These are phyloP conservation scores for Pisolithus marmoratus DNA, from an alignment of 768 basidiomycete species.

Conservation along the genomic window DNA sequence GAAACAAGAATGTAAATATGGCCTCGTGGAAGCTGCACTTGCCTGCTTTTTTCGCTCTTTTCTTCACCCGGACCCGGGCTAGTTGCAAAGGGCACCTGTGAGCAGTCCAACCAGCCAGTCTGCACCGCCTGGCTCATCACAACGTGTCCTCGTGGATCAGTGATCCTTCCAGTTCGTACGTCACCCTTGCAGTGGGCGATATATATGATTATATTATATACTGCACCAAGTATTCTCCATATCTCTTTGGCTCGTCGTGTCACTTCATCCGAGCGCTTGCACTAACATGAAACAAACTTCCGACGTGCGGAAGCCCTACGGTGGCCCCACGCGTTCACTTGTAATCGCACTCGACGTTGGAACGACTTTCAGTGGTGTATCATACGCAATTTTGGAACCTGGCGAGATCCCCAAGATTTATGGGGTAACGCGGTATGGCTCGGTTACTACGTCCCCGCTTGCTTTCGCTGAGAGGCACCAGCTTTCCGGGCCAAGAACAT, in stretches of 20 bases:
- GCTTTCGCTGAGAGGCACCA: slow-evolving; percentile 18
- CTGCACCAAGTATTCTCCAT: background rate
- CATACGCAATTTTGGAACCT: slow-evolving; percentile 78
- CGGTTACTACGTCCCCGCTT: background rate
- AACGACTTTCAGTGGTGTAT: slow-evolving; percentile 79
- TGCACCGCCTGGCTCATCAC: background rate
- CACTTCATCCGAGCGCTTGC: slow-evolving; percentile 5
- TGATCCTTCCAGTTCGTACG: slow-evolving; percentile 4
- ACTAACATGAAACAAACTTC: slow-evolving; percentile 45
- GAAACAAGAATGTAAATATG: too few species aligned
- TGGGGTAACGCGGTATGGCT: slow-evolving; percentile 65
- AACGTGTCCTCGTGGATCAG: slow-evolving; percentile 5
- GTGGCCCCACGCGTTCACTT: slow-evolving; percentile 55
- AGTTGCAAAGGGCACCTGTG: background rate
- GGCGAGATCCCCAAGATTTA: slow-evolving; percentile 77
- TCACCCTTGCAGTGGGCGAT: slow-evolving; percentile 3
- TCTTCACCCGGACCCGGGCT: background rate
- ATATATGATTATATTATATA: slow-evolving; percentile 9
- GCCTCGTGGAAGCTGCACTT: too few species aligned
- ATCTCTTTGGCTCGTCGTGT: background rate
- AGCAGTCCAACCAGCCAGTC: background rate
- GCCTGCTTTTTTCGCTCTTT: background rate
- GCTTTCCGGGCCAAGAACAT: slow-evolving; percentile 83
- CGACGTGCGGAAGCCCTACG: slow-evolving; percentile 70
- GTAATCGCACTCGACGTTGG: slow-evolving; percentile 79